These are phyloP conservation scores for Saccharomyces jurei DNA, from an alignment of 805 yeast species.

Conservation along the genomic window DNA sequence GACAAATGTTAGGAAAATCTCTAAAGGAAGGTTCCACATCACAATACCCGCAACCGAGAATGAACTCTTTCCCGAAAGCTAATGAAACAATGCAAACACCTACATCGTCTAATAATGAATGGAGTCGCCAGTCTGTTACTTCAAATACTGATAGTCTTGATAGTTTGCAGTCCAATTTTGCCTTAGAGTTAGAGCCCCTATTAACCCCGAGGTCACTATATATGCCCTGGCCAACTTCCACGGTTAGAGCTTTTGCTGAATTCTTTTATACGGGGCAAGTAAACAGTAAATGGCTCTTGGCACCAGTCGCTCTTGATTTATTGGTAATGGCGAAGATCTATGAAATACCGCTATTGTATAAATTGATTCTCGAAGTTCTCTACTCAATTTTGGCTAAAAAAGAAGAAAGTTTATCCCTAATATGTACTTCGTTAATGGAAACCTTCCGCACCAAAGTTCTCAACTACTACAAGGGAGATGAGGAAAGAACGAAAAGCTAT, in stretches of 20 bases:
- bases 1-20: conserved; percentile 8
- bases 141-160: conserved; percentile 10
- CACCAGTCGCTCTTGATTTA: conserved; percentile 61
- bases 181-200: conserved; percentile 44
- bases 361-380: conserved; percentile 57
- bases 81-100: not conserved
- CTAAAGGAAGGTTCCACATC: not conserved
- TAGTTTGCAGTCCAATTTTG: conserved; percentile 11
- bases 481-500: conserved; percentile 15
- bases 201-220: conserved; percentile 61
- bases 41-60: not conserved
- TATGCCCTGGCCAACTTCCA: conserved; percentile 54
- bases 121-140: conserved; percentile 4
- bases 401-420: conserved; percentile 38
- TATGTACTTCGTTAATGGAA: conserved; percentile 16
- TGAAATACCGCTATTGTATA: conserved; percentile 63
- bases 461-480: conserved; percentile 18
- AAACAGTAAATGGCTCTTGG: conserved; percentile 63
- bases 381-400: conserved; percentile 64
- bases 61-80: not conserved
- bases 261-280: conserved; percentile 74
- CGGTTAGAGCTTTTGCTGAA: conserved; percentile 61
- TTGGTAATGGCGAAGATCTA: conserved; percentile 55
- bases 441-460: conserved; percentile 19
- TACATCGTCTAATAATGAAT: conserved; percentile 1